Evolutionary conservation across 768 basidiomycete genomes (phyloP), one percentile per base, ranked within the genome.

Genomic region (Baorangia bicolor): DNA sequence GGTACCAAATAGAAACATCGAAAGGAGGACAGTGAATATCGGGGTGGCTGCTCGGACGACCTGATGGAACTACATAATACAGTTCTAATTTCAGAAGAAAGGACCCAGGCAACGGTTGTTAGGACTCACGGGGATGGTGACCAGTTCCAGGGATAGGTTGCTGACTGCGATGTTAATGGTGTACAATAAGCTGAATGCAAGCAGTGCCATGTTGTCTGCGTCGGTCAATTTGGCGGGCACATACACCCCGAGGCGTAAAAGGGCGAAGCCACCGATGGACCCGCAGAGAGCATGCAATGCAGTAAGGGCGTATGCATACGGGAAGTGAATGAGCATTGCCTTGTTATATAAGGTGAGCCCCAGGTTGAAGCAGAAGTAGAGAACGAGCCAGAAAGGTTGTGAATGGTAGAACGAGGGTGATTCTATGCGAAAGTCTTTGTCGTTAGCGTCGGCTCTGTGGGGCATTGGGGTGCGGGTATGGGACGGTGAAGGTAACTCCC

Each of bases 291-390:
- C 88, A 67, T 98, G 96, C 5, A 97, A 63, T 6, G 94, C 94
- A 2, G 96, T 98, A 23, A 99, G 81, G 2, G 93, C 90, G 77
- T 98, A 98, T 3, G 96, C 95, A 65, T 92, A 98, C 0, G 97
- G 97, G 68, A 98, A 98, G 53, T 81, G 84, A 50, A 91, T 86
- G 58, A 99, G 85, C 18, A 98, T 86, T 35, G 84, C 80, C 73
- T 99, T 99, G 81, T 99, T 99, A 74, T 92, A 97, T 41, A 99
- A 76, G 9, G 96, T 98, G 60, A 99, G 82, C 12, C 84, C 81
- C 28, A 98, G 85, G 73, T 98, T 98, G 80, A 95, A 89, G 57
- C 76, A 70, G 67, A 99, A 98, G 76, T 97, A 98, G 57, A 92
- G 76, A 5, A 71, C 62, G 18, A 98, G 81, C 92, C 92, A 94